Conservation (phyloP, 2,329 filamentous ascomycete species). For the Trichoderma cornu-damae region DNA sequence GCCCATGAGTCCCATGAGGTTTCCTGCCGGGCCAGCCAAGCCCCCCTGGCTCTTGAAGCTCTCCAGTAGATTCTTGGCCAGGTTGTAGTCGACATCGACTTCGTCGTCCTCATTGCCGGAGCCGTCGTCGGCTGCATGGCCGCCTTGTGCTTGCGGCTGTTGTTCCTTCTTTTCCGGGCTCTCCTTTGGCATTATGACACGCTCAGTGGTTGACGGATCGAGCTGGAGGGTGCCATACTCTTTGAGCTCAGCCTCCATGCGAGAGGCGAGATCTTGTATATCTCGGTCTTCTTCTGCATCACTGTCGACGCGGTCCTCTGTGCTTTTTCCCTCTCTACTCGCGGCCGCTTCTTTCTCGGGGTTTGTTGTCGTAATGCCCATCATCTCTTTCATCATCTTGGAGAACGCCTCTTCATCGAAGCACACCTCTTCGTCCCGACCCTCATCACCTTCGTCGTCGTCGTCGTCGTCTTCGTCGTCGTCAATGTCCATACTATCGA, state of each 20-base stretch:
- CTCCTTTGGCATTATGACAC: neutral
- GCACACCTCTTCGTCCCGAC: slow-evolving; percentile 47
- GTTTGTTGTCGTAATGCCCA: slow-evolving; percentile 53
- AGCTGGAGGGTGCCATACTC: slow-evolving; percentile 60
- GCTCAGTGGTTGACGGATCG: slow-evolving; percentile 30
- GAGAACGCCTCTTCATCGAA: slow-evolving; percentile 84
- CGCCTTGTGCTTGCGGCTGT: slow-evolving; percentile 29
- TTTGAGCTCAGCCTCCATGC: slow-evolving; percentile 70
- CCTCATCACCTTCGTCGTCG: slow-evolving; percentile 59
- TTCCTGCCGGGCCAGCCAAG: slow-evolving; percentile 77
- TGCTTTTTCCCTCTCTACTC: neutral
- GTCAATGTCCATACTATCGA: slow-evolving; percentile 65
- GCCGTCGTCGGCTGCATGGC: neutral
- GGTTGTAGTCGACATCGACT: slow-evolving; percentile 75
- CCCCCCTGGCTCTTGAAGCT: slow-evolving; percentile 89
- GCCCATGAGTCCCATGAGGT: slow-evolving; percentile 82
- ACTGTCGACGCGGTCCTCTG: slow-evolving; percentile 24
- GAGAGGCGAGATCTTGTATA: slow-evolving; percentile 59
- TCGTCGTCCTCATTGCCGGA: slow-evolving; percentile 42
- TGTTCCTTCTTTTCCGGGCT: slow-evolving; percentile 6
- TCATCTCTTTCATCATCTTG: slow-evolving; percentile 87
- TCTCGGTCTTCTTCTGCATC: slow-evolving; percentile 51
- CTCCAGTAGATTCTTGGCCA: slow-evolving; percentile 86
- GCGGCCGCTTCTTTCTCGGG: neutral
- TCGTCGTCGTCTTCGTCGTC: slow-evolving; percentile 45